Conservation (phyloP, 1,284 basidiomycete species). For the Tilletia horrida region DNA sequence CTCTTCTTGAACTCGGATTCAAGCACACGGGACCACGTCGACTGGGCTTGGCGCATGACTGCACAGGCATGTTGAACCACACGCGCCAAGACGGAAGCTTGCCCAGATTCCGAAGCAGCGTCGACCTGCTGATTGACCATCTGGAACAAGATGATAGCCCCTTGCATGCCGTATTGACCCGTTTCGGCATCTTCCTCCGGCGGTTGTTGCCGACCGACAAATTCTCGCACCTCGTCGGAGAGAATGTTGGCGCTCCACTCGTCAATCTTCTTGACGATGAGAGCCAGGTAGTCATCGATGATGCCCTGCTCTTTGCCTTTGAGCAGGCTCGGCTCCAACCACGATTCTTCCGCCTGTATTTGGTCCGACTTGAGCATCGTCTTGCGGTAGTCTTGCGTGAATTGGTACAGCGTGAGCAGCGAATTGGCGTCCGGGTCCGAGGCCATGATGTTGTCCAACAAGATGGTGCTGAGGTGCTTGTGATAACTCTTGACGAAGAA, state of each 20-base stretch:
- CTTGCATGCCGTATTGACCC: slow-evolving; percentile 84
- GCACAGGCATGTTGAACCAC: slow-evolving; percentile 84
- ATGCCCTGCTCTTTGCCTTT: slow-evolving; percentile 89
- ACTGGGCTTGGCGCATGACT: slow-evolving; percentile 85
- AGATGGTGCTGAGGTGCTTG: slow-evolving; percentile 73
- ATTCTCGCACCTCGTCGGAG: slow-evolving; percentile 82
- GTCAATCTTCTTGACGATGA: slow-evolving; percentile 92
- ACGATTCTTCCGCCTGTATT: slow-evolving; percentile 57
- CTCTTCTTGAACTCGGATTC: slow-evolving; percentile 84
- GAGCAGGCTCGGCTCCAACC: slow-evolving; percentile 65
- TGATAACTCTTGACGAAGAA: slow-evolving; percentile 88
- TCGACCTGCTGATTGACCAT: slow-evolving; percentile 96
- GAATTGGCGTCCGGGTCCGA: slow-evolving; percentile 77
- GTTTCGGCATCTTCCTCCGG: slow-evolving; percentile 80
- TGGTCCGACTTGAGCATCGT: slow-evolving; percentile 68
- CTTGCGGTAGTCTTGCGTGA: slow-evolving; percentile 91
- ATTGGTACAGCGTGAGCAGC: slow-evolving; percentile 80
- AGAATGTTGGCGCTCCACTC: slow-evolving; percentile 95
- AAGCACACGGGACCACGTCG: slow-evolving; percentile 79
- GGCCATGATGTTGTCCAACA: slow-evolving; percentile 69
- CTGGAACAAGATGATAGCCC: slow-evolving; percentile 91
- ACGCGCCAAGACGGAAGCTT: slow-evolving; percentile 84
- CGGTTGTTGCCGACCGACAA: slow-evolving; percentile 74
- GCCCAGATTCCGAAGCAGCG: slow-evolving; percentile 88
- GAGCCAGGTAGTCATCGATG: slow-evolving; percentile 89